These are phyloP conservation scores for Tolypocladium pustulatum DNA, from an alignment of 2,329 filamentous ascomycete species.

Conservation along the genomic window DNA sequence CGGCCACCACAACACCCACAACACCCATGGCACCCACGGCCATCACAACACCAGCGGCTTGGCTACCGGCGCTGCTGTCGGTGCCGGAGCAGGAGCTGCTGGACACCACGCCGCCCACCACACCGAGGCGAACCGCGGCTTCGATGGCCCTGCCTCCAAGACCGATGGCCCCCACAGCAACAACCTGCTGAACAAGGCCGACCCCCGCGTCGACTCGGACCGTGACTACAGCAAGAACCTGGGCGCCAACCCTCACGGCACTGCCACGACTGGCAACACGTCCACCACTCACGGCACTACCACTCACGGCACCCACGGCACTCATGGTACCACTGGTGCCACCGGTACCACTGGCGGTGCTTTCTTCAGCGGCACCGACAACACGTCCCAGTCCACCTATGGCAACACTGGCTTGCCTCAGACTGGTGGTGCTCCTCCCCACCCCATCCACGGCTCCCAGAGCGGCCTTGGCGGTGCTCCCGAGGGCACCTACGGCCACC, in stretches of 20 bases:
- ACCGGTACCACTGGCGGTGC: slow-evolving; percentile 6
- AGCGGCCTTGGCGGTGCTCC: slow-evolving; percentile 7
- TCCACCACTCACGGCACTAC: slow-evolving; percentile 3
- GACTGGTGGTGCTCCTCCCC: not conserved
- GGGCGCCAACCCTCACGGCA: slow-evolving; percentile 20
- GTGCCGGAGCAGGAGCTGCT: slow-evolving; percentile 7
- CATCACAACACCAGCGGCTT: not conserved
- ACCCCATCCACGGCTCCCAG: not conserved
- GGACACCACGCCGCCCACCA: slow-evolving; percentile 16
- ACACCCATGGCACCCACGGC: not conserved
- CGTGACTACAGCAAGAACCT: slow-evolving; percentile 28
- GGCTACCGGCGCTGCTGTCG: not conserved
- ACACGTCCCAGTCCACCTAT: not conserved
- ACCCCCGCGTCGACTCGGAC: slow-evolving; percentile 46
- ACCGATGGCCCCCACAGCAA: slow-evolving; percentile 36
- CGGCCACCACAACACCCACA: slow-evolving; percentile 17
- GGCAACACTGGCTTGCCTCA: slow-evolving; percentile 2
- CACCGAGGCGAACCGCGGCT: slow-evolving; percentile 5
- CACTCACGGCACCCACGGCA: slow-evolving; percentile 5
- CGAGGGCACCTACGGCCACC: slow-evolving; percentile 27
- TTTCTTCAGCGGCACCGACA: not conserved
- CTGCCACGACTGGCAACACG: slow-evolving; percentile 3
- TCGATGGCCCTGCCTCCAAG: slow-evolving; percentile 13
- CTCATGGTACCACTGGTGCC: slow-evolving; percentile 7
- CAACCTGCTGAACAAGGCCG: slow-evolving; percentile 37